These are phyloP conservation scores for Kuraishia hungarica DNA, from an alignment of 805 yeast species.

Conservation along the genomic window DNA sequence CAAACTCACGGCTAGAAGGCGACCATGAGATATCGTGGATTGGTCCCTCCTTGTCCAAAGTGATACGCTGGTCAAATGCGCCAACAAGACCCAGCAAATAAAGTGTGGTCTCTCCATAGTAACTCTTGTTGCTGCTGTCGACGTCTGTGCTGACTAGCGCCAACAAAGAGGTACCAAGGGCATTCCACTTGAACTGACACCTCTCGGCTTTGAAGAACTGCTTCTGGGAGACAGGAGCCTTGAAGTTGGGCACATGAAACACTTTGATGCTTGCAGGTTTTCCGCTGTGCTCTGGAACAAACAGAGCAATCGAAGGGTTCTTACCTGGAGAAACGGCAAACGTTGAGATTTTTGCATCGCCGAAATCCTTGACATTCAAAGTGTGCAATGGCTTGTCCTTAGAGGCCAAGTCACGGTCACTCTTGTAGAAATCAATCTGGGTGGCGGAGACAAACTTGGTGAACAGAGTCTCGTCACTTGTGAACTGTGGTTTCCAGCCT, in stretches of 20 bases:
- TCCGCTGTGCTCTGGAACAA: conserved; percentile 79
- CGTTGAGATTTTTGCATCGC: conserved; percentile 23
- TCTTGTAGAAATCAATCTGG: conserved; percentile 63
- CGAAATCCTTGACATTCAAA: conserved; percentile 46
- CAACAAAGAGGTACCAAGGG: conserved; percentile 85
- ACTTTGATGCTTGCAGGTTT: conserved; percentile 86
- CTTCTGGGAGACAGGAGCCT: conserved; percentile 75
- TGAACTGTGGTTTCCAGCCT: conserved; percentile 91
- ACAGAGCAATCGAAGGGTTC: conserved; percentile 84
- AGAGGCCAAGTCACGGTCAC: conserved; percentile 27
- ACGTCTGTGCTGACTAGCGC: conserved; percentile 95
- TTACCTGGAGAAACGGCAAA: conserved; percentile 80
- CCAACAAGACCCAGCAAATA: conserved; percentile 90
- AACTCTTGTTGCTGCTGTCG: conserved; percentile 86
- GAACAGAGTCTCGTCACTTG: conserved; percentile 67
- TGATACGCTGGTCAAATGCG: conserved; percentile 80
- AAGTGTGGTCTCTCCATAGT: conserved; percentile 93
- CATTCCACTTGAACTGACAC: conserved; percentile 89
- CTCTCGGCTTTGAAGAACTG: conserved; percentile 93
- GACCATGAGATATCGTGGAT: conserved; percentile 98
- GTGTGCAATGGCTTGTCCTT: conserved; percentile 46
- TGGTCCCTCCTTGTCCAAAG: conserved; percentile 88
- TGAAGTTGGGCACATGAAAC: conserved; percentile 68
- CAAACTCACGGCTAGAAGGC: conserved; percentile 92
- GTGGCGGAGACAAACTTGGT: conserved; percentile 43